Percentiles rank a stretch among this genome's conserved stretches.
Conservation (phyloP, 441 rosid species). For the Brassica balearica region DNA sequence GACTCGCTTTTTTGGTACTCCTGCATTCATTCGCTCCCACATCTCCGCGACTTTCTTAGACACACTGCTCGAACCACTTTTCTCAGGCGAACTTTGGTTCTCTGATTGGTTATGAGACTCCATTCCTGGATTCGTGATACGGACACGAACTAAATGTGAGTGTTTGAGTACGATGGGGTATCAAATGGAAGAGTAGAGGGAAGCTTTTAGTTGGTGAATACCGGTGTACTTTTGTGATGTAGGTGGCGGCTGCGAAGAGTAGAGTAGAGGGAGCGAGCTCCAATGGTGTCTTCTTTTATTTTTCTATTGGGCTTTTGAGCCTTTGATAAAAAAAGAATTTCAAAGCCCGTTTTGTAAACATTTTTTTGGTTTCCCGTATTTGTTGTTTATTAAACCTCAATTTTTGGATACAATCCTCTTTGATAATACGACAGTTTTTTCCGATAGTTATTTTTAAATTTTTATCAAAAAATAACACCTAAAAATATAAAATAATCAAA, state of each 20-base stretch:
- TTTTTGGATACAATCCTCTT: too few relatives aligned
- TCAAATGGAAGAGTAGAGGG: background rate
- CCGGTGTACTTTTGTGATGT: background rate
- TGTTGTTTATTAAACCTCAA: too few relatives aligned
- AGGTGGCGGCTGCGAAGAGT: background rate
- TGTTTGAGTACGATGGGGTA: background rate
- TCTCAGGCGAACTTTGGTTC: background rate
- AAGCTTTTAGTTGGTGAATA: background rate
- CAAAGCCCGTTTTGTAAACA: too few relatives aligned
- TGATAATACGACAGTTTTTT: too few relatives aligned
- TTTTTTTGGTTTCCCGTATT: too few relatives aligned
- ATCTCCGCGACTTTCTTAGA: slow-evolving; percentile 47
- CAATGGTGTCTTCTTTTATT: too few relatives aligned
- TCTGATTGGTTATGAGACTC: slow-evolving; percentile 27
- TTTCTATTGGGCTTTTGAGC: too few relatives aligned
- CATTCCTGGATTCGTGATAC: slow-evolving; percentile 9
- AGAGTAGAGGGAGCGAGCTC: too few relatives aligned
- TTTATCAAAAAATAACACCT: too few relatives aligned
- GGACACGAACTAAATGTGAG: background rate
- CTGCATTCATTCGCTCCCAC: slow-evolving; percentile 47
- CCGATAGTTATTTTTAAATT: too few relatives aligned
- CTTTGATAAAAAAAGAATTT: too few relatives aligned
- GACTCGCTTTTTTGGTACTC: slow-evolving; percentile 39
- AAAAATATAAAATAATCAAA: too few relatives aligned
- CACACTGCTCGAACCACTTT: slow-evolving; percentile 37